Base-by-base conservation (phyloP, 2,329 filamentous ascomycete genomes). In the Diaporthe destruens region DNA sequence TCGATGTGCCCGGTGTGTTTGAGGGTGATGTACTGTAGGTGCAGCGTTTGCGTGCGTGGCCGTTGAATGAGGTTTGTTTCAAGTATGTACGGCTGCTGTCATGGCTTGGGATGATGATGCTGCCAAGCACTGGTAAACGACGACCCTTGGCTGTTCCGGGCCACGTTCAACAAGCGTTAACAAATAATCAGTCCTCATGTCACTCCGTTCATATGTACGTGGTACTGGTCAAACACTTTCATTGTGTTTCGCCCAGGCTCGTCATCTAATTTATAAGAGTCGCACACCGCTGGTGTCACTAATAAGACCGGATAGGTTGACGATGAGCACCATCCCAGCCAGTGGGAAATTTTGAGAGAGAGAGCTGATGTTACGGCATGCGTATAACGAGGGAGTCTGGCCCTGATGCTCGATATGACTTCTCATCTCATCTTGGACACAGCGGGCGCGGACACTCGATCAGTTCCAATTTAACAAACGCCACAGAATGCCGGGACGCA, bases 31-130 rank as follows among this genome's bases (percentile, higher is more conserved):
- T 20, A 8, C 20, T 47, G 20, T 20, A 8, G 44, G 18, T 20
- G 6, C 7, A 18, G 18, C 44, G 44, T 47, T 18, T 18, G 44
- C 18, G 2, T n/a, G 44, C 44, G 44, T 47, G 18, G 44, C 44
- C 2, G 39, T 42, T 18, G 39, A 18, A 18, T 29, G 39, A 18
- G n/a, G 11, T 23, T 59, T 59, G 56, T 59, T 59, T 42, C 56
- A 59, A 59, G 36, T 59, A 59, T 57, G 54, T 57, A 57, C n/a
- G 56, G 56, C 56, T 59, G 56, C 36, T 29, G 29, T n/a, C 34
- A 42, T 34, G 36, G 16, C 56, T 25, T n/a, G n/a, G n/a, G 34
- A 29, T 6, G 39, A 42, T 59, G 56, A 18, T 25, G 56, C 6
- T 18, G 36, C 56, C 23, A 59, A 42, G 36, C 7, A 7, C 34